Percentiles rank a stretch among this genome's conserved stretches.
Conservation (phyloP, 2,329 filamentous ascomycete species). For the Paecilomyces sp. region DNA sequence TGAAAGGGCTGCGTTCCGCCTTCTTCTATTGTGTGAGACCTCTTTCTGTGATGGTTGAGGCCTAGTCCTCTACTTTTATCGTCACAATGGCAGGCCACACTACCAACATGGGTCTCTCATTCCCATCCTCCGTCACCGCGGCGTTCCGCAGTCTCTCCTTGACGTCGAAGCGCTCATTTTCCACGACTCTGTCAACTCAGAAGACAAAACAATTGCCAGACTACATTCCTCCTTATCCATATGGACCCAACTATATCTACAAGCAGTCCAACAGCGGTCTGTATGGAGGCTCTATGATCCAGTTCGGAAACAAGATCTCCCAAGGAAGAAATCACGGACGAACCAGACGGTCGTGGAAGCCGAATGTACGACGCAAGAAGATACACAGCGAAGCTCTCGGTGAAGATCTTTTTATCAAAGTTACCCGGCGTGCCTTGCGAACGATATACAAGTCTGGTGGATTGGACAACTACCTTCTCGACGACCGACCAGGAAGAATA, state of each 20-base stretch:
- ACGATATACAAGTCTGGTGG: conserved; percentile 78
- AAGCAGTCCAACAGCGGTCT: conserved; percentile 42
- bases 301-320: conserved; percentile 46
- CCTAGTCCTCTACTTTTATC: conserved; percentile 4
- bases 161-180: conserved; percentile 30
- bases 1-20: background rate
- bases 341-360: conserved; percentile 42
- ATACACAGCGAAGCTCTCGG: conserved; percentile 38
- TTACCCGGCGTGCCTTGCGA: conserved; percentile 38
- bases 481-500: conserved; percentile 67
- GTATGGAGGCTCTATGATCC: conserved; percentile 39
- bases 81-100: conserved; percentile 24
- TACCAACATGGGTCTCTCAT: conserved; percentile 17
- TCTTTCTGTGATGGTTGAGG: conserved; percentile 10
- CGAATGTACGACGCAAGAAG: conserved; percentile 43
- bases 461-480: conserved; percentile 84
- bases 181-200: conserved; percentile 25
- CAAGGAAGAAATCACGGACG: conserved; percentile 43
- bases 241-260: conserved; percentile 35
- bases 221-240: conserved; percentile 40
- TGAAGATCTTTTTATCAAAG: conserved; percentile 37
- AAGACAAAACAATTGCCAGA: conserved; percentile 26
- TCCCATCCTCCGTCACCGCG: conserved; percentile 27
- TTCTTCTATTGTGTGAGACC: conserved; percentile 3
- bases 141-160: conserved; percentile 34